A percentile compares a stretch with the other conserved stretches of the same genome.
Evolutionary conservation across 139 green algal genomes (phyloP).

Genomic region (Spirogloea muscicola): DNA sequence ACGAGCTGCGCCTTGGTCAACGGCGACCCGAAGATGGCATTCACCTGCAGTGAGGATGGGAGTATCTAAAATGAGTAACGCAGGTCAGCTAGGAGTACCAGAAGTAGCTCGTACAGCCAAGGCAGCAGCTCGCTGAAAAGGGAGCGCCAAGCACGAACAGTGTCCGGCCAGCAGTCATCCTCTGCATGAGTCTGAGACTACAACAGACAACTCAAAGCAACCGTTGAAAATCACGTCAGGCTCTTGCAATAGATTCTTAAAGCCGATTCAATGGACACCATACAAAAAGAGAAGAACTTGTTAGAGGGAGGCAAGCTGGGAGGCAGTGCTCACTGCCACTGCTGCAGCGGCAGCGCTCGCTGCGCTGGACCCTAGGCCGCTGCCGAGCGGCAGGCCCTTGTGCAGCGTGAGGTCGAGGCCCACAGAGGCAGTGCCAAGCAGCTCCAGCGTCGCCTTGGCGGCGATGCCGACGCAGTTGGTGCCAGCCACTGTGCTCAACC

Average conservation of each 20-base stretch:
- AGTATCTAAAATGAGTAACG: no score
- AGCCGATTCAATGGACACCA: no score
- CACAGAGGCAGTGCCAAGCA: constrained; percentile 68
- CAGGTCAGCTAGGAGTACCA: no score
- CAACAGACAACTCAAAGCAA: no score
- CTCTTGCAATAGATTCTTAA: no score
- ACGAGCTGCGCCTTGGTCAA: constrained; percentile 77
- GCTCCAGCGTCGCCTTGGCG: constrained; percentile 75
- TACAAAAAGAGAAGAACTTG: no score
- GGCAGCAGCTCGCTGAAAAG: neutral
- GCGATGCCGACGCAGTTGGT: constrained; percentile 94
- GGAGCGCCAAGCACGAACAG: no score
- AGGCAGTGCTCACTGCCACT: constrained; percentile 19
- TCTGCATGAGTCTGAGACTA: no score
- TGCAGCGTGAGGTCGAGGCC: constrained; percentile 75
- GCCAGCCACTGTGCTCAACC: constrained; percentile 69
- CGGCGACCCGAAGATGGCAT: constrained; percentile 82
- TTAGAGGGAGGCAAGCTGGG: no score
- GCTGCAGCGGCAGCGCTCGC: constrained; percentile 78
- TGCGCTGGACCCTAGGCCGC: constrained; percentile 82
- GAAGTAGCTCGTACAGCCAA: neutral
- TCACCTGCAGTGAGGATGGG: no score
- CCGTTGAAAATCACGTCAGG: no score
- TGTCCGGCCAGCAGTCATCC: no score
- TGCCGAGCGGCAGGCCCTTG: constrained; percentile 92